Evolutionary conservation across 352 stramenopile species (phyloP).

Genomic region (Albugo candida): DNA sequence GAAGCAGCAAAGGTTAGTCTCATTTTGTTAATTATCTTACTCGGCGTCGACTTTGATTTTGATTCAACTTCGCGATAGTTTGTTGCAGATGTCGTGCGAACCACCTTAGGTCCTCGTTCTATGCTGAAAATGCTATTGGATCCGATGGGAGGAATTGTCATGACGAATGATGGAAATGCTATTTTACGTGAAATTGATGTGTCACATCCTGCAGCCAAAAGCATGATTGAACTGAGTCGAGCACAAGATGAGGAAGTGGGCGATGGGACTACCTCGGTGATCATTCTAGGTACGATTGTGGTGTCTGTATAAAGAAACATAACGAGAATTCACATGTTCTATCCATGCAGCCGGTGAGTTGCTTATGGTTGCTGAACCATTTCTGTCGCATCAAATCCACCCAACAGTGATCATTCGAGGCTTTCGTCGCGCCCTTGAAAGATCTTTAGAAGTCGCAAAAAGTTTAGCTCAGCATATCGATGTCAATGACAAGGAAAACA

Average conservation of each 20-base stretch:
- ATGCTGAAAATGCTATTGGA: slow-evolving; percentile 99
- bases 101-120: slow-evolving; percentile 93
- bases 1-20: slow-evolving; percentile 76
- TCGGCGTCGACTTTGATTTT: neutral
- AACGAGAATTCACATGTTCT: no score
- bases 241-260: slow-evolving; percentile 99
- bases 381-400: slow-evolving; percentile 93
- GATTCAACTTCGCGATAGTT: slow-evolving; percentile 20
- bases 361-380: slow-evolving; percentile 92
- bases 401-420: slow-evolving; percentile 95
- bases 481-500: slow-evolving; percentile 87
- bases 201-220: slow-evolving; percentile 95
- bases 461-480: slow-evolving; percentile 85
- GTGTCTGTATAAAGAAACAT: neutral
- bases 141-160: slow-evolving; percentile 98
- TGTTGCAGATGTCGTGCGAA: slow-evolving; percentile 97
- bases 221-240: slow-evolving; percentile 98
- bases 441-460: slow-evolving; percentile 87
- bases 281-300: slow-evolving; percentile 83
- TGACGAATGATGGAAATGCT: slow-evolving; percentile 99
- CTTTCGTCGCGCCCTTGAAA: slow-evolving; percentile 78
- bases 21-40: neutral
- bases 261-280: slow-evolving; percentile 99
- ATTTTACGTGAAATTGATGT: slow-evolving; percentile 98
- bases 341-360: slow-evolving; percentile 84